Evolutionary conservation across 2,329 filamentous ascomycete genomes (phyloP), one percentile per base, ranked within the genome.

Genomic region (Pestalotiopsis sp.): DNA sequence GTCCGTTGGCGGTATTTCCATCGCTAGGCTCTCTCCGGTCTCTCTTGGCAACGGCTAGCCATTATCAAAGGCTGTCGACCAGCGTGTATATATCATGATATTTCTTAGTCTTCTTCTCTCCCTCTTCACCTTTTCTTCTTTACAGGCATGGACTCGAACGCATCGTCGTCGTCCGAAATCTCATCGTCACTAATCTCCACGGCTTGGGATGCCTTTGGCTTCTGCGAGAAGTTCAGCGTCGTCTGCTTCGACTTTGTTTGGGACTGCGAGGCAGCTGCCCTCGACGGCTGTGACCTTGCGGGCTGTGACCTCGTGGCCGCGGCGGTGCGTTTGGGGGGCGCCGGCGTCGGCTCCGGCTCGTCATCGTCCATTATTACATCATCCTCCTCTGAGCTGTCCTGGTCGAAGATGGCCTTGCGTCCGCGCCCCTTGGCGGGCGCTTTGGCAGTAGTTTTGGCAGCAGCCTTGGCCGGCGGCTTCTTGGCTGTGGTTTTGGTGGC

Each of bases 111-210:
- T 3, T 67, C 38, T 65, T 31, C 45, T 52, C 59, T 67, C 66
- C 61, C 68, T 20, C 13, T 64, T 68, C n/a, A 67, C 75, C 65
- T 78, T 78, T 27, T 78, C 65, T 78, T 78, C 31, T 78, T 78
- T 12, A 77, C 71, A 0, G 84, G 84, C 64, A 84, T 81, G 5
- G 86, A 81, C 76, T 90, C 88, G 76, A 91, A 91, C 0, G 84
- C 80, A 66, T 82, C 84, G 76, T 89, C 87, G 58, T 90, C 87
- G 68, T 89, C 87, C 0, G 86, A 88, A 59, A 91, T 90, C 76
- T 90, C 89, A 74, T 91, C 89, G 69, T 90, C 88, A 70, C 89
- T 91, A 66, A 91, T 86, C 74, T 90, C 88, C 17, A 87, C 74
- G n/a, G 83, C 81, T 49, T 84, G 81, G 41, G 83, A 78, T 70